Conservation (phyloP, 2,329 filamentous ascomycete species). For the Ophiobolus disseminans region DNA sequence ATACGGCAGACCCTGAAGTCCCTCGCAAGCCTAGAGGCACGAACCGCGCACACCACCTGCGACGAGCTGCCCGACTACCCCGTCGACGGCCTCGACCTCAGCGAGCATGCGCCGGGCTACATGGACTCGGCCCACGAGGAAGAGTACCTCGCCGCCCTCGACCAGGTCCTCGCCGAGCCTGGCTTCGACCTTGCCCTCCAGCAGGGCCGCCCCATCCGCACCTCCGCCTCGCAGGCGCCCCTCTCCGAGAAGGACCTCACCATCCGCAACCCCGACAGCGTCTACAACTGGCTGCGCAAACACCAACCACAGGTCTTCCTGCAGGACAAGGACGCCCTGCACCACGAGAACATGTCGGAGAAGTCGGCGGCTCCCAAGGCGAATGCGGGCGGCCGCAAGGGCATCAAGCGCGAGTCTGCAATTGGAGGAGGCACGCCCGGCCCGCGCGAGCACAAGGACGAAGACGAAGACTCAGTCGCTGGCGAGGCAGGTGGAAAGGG, state of each 20-base stretch:
- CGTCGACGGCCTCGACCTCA: constrained; percentile 55
- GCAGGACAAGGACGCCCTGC: constrained; percentile 67
- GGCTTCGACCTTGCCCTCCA: constrained; percentile 60
- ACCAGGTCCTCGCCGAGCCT: constrained; percentile 58
- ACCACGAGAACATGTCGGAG: constrained; percentile 49
- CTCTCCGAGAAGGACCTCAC: constrained; percentile 60
- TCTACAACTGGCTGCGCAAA: constrained; percentile 93
- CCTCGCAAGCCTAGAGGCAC: constrained; percentile 51
- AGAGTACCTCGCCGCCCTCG: constrained; percentile 73
- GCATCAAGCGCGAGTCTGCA: constrained; percentile 42
- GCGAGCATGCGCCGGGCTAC: constrained; percentile 68
- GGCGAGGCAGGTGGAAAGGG: constrained; percentile 36
- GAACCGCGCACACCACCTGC: constrained; percentile 49
- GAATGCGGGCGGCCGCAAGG: constrained; percentile 36
- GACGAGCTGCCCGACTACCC: constrained; percentile 40
- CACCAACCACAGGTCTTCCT: constrained; percentile 85
- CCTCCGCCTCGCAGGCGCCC: constrained; percentile 49
- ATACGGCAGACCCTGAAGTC: constrained; percentile 32
- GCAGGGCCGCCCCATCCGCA: constrained; percentile 49
- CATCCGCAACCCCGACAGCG: constrained; percentile 83
- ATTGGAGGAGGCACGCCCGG: constrained; percentile 41
- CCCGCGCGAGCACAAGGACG: constrained; percentile 49
- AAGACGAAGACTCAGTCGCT: constrained; percentile 51
- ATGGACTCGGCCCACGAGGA: constrained; percentile 74
- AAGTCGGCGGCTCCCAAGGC: constrained; percentile 36